Conservation (phyloP, 2,329 filamentous ascomycete species). For the Fusarium avenaceum region DNA sequence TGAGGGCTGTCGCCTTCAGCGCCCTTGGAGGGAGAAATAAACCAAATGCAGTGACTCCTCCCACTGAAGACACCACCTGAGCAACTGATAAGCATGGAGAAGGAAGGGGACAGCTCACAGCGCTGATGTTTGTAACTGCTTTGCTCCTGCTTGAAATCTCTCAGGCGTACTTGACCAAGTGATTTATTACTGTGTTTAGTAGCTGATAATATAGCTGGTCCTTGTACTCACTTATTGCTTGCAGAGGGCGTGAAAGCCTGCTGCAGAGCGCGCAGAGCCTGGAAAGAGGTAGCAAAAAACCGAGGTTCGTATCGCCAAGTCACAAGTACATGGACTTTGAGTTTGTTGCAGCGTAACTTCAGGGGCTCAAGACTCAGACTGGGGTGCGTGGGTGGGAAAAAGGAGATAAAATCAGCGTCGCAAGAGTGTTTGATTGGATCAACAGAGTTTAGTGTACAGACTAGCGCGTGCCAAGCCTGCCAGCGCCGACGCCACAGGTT, state of each 20-base stretch:
- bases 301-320: conserved; percentile 28
- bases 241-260: conserved; percentile 12
- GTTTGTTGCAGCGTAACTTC: conserved; percentile 56
- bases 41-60: neutral
- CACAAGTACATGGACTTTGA: conserved; percentile 41
- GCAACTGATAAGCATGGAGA: neutral
- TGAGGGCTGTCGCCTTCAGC: neutral
- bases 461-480: conserved; percentile 57
- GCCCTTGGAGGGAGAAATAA: neutral
- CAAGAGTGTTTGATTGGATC: conserved; percentile 56
- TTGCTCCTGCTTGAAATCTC: neutral
- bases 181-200: neutral
- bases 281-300: conserved; percentile 4
- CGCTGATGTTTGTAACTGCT: neutral
- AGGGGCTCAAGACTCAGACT: conserved; percentile 55
- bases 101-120: too few species aligned
- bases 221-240: neutral
- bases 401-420: conserved; percentile 58
- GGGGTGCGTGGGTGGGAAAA: conserved; percentile 52
- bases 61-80: neutral
- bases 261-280: neutral
- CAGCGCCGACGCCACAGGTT: conserved; percentile 60
- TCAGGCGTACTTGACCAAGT: neutral
- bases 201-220: neutral
- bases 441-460: conserved; percentile 51